Evolutionary conservation across 371 early-diverging fungal genomes (phyloP), one percentile per base, ranked within the genome.

Genomic region (Batkoa obscura): DNA sequence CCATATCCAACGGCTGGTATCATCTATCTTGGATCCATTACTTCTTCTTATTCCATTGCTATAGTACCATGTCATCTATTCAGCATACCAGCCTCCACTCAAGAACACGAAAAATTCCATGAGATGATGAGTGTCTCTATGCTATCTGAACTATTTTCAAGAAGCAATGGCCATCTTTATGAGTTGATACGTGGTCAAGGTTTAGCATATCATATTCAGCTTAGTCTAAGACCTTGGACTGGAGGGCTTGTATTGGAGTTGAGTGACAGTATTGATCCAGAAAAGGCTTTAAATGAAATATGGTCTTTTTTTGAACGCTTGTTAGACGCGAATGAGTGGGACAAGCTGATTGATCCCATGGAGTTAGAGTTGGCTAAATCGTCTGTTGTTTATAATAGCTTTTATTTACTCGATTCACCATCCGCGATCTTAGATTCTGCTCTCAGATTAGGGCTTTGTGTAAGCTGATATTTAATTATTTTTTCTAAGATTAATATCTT

Each of bases 101-200:
- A 60, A 59, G 42, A 60, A 58, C 36, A 45, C 51, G 23, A 9
- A 34, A 12, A 17, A 23, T 52, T 38, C 17, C 10, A 67, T 34
- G 73, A 74, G 42, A 63, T 62, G 31, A 67, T 66, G 15, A 72
- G 74, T 6, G 62, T 74, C 1, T n/a, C 50, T 1, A 47, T 87
- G 39, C 63, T 86, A 30, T 68, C 71, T 23, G 79, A 79, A 59
- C 63, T 86, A 12, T 64, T 86, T 2, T 72, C 76, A 3, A 71
- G 79, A 3, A 64, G 69, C 2, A 86, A 86, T 46, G 88, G 87
- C 0, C 84, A 82, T 0, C 67, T 87, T 3, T 84, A 72, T 66
- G 76, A 70, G 6, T 72, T 77, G 0, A 73, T 85, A 35, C 77
- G 88, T 37, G 87, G 87, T 9, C 68, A 73, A 39, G 88, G 88